Evolutionary conservation across 2,329 filamentous ascomycete species (phyloP).

Genomic region (Cladophialophora chaetospira): DNA sequence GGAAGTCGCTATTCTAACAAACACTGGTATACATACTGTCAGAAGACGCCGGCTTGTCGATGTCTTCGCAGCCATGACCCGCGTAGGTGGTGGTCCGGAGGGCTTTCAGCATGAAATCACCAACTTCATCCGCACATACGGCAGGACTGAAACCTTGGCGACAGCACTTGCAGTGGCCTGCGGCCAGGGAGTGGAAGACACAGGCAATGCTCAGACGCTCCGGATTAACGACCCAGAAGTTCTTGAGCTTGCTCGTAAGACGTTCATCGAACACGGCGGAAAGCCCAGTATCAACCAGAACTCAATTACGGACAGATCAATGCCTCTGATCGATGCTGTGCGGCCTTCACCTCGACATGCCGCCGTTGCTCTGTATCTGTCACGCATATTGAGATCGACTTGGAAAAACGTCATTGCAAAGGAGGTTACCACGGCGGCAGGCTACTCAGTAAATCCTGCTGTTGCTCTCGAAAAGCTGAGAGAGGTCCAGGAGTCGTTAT

Average conservation of each 20-base stretch:
- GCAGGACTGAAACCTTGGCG: constrained; percentile 83
- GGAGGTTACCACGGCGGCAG: constrained; percentile 57
- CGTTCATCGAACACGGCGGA: constrained; percentile 90
- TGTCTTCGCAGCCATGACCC: constrained; percentile 81
- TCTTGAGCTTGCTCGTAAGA: constrained; percentile 78
- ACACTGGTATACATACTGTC: constrained; percentile 84
- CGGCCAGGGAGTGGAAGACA: constrained; percentile 83
- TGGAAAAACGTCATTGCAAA: constrained; percentile 80
- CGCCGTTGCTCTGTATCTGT: constrained; percentile 83
- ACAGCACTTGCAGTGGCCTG: constrained; percentile 93
- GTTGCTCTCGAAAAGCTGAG: constrained; percentile 70
- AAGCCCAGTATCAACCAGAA: constrained; percentile 83
- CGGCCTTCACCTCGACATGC: constrained; percentile 86
- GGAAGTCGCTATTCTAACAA: constrained; percentile 89
- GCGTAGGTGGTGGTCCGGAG: constrained; percentile 72
- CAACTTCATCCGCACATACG: constrained; percentile 82
- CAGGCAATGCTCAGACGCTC: constrained; percentile 68
- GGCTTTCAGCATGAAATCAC: constrained; percentile 79
- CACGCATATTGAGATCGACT: constrained; percentile 81
- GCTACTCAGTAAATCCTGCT: constrained; percentile 66
- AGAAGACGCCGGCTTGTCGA: constrained; percentile 84
- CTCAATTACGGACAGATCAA: constrained; percentile 59
- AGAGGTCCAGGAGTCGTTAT: constrained; percentile 76
- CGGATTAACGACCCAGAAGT: constrained; percentile 79
- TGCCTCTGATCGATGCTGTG: constrained; percentile 77